These are phyloP conservation scores for Candolleomyces aberdarensis DNA, from an alignment of 768 basidiomycete genomes.

Conservation along the genomic window DNA sequence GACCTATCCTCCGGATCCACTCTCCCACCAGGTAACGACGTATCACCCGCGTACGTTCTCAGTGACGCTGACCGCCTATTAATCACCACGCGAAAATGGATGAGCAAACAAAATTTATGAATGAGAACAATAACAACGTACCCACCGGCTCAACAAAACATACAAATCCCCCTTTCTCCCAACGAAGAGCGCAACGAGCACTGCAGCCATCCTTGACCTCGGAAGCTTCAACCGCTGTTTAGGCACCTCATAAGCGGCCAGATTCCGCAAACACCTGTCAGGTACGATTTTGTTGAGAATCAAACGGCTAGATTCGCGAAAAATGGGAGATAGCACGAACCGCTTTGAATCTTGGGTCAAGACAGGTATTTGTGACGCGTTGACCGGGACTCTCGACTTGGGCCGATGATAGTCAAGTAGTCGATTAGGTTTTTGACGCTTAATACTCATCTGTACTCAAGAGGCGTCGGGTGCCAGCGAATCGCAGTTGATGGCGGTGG, in stretches of 20 bases:
- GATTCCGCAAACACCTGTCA: slow-evolving; percentile 54
- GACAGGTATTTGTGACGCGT: slow-evolving; percentile 39
- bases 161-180: slow-evolving; percentile 82
- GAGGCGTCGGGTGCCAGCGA: background rate
- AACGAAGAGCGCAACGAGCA: slow-evolving; percentile 82
- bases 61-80: slow-evolving; percentile 72
- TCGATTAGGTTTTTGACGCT: background rate
- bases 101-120: background rate
- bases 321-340: slow-evolving; percentile 21
- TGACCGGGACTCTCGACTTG: slow-evolving; percentile 26
- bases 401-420: slow-evolving; percentile 4
- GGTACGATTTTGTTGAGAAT: background rate
- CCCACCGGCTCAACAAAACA: slow-evolving; percentile 80
- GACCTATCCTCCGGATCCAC: slow-evolving; percentile 65
- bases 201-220: slow-evolving; percentile 62
- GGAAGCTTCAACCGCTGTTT: slow-evolving; percentile 45
- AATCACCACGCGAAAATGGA: background rate
- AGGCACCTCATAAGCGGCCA: slow-evolving; percentile 46
- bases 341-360: slow-evolving; percentile 50
- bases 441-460: background rate
- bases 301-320: background rate
- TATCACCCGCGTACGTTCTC: slow-evolving; percentile 81
- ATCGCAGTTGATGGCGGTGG: background rate
- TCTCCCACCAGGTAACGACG: slow-evolving; percentile 84
- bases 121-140: slow-evolving; percentile 9